Evolutionary conservation across 768 basidiomycete species (phyloP), one percentile per base, ranked within the genome.

Genomic region (Lactarius hengduanensis): DNA sequence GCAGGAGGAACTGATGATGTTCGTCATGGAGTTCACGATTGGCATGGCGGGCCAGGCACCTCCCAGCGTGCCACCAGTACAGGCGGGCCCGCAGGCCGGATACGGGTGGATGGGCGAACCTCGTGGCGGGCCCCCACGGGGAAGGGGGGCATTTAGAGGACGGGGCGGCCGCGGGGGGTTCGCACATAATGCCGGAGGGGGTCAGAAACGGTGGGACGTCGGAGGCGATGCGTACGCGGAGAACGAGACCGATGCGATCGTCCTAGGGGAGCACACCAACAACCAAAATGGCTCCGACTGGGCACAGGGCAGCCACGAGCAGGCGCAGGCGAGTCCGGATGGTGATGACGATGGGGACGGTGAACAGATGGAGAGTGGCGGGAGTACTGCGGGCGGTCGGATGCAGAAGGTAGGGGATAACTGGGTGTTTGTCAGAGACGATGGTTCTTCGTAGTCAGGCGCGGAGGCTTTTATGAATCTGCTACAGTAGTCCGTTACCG

Each of bases 1-100:
- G 64, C 86, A 88, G 72, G 87, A 91, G 72, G 83, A 92, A 72
- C 82, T 93, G 70, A 86, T 91, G 86, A 82, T 86, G 75, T 90
- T 88, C 73, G 81, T 90, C 68, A 81, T 89, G 80, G 65, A 81
- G 26, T 72, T 75, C 47, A 74, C 72, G 22, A 73, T 72, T 59
- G 69, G 73, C 18, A 65, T 65, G 61, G 57, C 63, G 11, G 40
- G 20, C n/a, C 61, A 64, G 45, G 55, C 18, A 28, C 32, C 62
- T 2, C 18, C 56, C 10, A 26, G 41, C 22, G 53, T n/a, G 18
- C 62, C 59, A 22, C 32, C 58, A 13, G 30, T 56, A 45, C 66
- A 60, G 32, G 61, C 30, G 16, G 41, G 59, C 4, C 71, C 65
- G 26, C 63, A n/a, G 60, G 43, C 57, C 26, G 59, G 64, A 28